A percentile compares a stretch with the other conserved stretches of the same genome.
Conservation (phyloP, 768 basidiomycete genomes). For the Mycena belliarum region DNA sequence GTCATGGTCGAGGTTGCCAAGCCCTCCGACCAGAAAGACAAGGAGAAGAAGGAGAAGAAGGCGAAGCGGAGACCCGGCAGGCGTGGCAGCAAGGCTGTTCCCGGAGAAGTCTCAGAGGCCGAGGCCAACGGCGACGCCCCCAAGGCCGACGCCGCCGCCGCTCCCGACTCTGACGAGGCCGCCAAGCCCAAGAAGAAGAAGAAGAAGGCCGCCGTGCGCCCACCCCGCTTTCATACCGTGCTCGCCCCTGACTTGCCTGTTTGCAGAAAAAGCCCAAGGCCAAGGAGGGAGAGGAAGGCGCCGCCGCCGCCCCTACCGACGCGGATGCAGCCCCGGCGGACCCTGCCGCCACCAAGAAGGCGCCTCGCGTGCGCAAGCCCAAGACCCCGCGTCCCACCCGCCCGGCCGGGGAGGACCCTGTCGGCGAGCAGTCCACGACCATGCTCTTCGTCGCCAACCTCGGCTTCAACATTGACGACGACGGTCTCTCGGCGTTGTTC, state of each 20-base stretch:
- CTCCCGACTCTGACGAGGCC: constrained; percentile 61
- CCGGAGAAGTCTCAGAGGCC: constrained; percentile 88
- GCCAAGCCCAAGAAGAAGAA: constrained; percentile 86
- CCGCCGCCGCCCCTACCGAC: constrained; percentile 34
- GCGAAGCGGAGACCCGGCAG: constrained; percentile 81
- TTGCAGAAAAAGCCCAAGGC: constrained; percentile 47
- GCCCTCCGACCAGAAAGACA: constrained; percentile 85
- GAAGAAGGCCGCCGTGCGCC: constrained; percentile 65
- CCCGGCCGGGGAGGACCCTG: constrained; percentile 79
- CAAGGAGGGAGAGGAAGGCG: constrained; percentile 43
- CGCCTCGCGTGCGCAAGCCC: constrained; percentile 55
- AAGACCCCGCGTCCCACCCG: constrained; percentile 61
- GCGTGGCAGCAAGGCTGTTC: constrained; percentile 83
- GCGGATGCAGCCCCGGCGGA: constrained; percentile 41
- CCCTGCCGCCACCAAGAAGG: constrained; percentile 44
- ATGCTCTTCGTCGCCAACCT: constrained; percentile 98
- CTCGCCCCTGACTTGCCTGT: constrained; percentile 25
- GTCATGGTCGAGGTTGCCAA: constrained; percentile 94
- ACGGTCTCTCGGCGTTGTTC: constrained; percentile 77
- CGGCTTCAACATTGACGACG: constrained; percentile 91
- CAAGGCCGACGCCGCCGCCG: constrained; percentile 53
- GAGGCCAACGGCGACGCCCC: constrained; percentile 80
- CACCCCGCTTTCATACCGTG: constrained; percentile 7
- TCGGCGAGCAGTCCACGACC: constrained; percentile 85
- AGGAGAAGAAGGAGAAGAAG: constrained; percentile 77